A percentile compares a stretch with the other conserved stretches of the same genome.
Conservation (phyloP, 1,284 basidiomycete genomes). For the Lignosus rhinocerotis region DNA sequence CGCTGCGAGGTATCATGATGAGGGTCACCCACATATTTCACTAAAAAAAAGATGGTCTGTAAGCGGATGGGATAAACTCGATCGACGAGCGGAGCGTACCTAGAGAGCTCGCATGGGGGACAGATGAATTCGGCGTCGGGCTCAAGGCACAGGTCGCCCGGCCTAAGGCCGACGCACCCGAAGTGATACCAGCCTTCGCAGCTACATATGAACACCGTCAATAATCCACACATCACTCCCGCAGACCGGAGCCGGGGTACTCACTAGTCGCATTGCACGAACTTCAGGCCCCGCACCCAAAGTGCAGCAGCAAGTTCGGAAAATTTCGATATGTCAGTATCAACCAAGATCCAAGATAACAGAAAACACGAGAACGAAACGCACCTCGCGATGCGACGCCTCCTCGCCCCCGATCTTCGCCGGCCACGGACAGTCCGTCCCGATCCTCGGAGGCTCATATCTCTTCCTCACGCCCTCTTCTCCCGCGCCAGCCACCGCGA, state of each 20-base stretch:
- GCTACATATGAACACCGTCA: not conserved
- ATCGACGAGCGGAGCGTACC: slow-evolving; percentile 4
- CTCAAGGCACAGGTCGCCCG: slow-evolving; percentile 15
- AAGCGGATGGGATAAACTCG: not conserved
- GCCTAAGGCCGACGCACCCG: slow-evolving; percentile 17
- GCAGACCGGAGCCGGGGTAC: not conserved
- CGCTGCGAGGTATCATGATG: too few species aligned
- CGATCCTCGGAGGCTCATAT: slow-evolving; percentile 14
- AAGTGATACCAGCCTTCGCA: slow-evolving; percentile 24
- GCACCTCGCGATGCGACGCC: slow-evolving; percentile 18
- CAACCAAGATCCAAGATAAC: too few species aligned
- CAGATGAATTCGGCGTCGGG: slow-evolving; percentile 16
- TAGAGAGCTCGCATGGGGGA: slow-evolving; percentile 18
- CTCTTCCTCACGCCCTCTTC: not conserved
- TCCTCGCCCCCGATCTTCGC: slow-evolving; percentile 13
- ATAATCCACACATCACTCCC: not conserved
- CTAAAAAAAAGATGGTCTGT: not conserved
- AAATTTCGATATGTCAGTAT: not conserved
- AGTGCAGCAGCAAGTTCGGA: too few species aligned
- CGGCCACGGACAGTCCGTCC: slow-evolving; percentile 21
- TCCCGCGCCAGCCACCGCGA: not conserved
- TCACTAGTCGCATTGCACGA: slow-evolving; percentile 19
- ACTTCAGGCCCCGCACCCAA: not conserved
- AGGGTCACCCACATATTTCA: not conserved
- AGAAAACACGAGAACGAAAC: not conserved